phyloP scores from a whole-genome alignment of 73 alveolate species.

The Symbiodinium natans region DNA sequence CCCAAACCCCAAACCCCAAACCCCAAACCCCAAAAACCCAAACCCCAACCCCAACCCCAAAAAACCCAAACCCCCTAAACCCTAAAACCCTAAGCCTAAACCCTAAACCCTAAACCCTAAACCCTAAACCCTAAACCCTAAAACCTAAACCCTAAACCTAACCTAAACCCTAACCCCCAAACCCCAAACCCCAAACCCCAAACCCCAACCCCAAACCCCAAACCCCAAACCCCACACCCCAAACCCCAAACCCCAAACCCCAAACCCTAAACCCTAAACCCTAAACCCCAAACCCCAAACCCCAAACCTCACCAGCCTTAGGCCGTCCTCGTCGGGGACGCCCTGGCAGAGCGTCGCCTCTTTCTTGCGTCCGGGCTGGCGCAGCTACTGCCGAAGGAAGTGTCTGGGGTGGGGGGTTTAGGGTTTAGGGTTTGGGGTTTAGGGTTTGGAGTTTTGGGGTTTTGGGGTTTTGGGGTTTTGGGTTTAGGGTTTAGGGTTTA shows the following conservation, averaged over 20 bases:
- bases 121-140: too few relatives aligned
- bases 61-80: too few relatives aligned
- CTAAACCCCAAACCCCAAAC: too few relatives aligned
- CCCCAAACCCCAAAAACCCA: too few relatives aligned
- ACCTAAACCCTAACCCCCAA: too few relatives aligned
- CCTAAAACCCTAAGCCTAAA: too few relatives aligned
- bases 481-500: background rate
- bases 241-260: background rate
- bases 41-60: too few relatives aligned
- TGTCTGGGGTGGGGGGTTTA: background rate
- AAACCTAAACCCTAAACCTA: too few relatives aligned
- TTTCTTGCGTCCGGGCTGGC: background rate
- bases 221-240: background rate
- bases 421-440: background rate
- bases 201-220: background rate
- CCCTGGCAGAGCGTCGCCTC: background rate
- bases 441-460: background rate
- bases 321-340: background rate
- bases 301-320: background rate
- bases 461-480: background rate
- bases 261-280: too few relatives aligned
- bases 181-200: too few relatives aligned
- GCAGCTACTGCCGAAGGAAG: background rate
- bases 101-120: too few relatives aligned
- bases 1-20: too few relatives aligned